These are phyloP conservation scores for Scolecobasidium constrictum DNA, from an alignment of 2,329 filamentous ascomycete genomes.

Conservation along the genomic window DNA sequence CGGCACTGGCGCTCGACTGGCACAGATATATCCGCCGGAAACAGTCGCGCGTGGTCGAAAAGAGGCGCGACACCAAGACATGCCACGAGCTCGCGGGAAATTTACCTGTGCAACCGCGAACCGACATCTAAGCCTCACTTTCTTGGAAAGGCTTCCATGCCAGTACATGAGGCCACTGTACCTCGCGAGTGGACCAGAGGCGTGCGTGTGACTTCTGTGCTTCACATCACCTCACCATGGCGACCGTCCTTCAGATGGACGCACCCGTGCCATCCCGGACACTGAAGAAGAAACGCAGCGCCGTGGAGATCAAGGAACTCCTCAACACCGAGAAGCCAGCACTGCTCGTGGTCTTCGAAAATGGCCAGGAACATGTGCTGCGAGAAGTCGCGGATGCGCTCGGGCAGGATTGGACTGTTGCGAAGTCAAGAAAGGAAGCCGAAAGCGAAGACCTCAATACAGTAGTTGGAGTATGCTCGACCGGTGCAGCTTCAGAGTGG, in stretches of 20 bases:
- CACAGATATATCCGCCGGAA: neutral
- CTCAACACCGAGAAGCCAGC: slow-evolving; percentile 10
- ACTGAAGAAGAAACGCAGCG: slow-evolving; percentile 6
- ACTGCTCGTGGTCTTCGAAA: slow-evolving; percentile 8
- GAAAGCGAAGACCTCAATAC: slow-evolving; percentile 1
- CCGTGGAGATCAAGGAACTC: slow-evolving; percentile 8
- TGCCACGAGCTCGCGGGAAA: neutral
- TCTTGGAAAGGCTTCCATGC: no score
- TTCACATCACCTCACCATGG: neutral
- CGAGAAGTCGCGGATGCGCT: slow-evolving; percentile 9
- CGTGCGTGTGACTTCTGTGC: neutral
- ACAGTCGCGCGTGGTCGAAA: neutral
- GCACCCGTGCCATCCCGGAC: slow-evolving; percentile 2
- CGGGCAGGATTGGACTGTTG: slow-evolving; percentile 10
- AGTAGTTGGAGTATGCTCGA: slow-evolving; percentile 5
- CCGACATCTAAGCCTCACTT: no score
- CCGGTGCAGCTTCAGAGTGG: slow-evolving; percentile 1
- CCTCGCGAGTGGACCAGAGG: neutral
- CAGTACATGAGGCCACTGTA: neutral
- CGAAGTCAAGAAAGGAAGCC: neutral
- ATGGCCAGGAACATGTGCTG: slow-evolving; percentile 8
- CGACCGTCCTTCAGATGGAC: neutral
- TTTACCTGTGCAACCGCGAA: no score
- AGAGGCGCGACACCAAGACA: neutral
- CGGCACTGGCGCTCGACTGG: neutral